Percentiles rank a stretch among this genome's conserved stretches.
phyloP scores from a whole-genome alignment of 768 basidiomycete species.

The Phaffia tasmanica region DNA sequence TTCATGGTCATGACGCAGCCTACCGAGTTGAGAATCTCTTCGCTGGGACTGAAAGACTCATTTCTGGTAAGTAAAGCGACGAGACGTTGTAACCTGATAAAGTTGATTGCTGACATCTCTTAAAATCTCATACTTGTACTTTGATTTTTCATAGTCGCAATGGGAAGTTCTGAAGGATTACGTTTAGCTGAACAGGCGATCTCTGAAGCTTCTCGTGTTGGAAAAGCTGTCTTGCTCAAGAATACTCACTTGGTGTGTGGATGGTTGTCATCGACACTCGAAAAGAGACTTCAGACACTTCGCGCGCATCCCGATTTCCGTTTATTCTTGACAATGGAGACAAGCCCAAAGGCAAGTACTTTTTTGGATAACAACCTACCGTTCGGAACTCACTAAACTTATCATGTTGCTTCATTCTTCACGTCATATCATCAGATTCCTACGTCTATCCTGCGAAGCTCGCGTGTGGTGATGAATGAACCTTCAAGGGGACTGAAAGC shows the following conservation, averaged over 20 bases:
- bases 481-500: conserved; percentile 95
- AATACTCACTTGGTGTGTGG: conserved; percentile 92
- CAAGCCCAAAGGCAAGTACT: conserved; percentile 39
- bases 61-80: conserved; percentile 10
- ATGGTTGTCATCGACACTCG: conserved; percentile 80
- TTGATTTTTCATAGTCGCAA: conserved; percentile 54
- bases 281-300: conserved; percentile 89
- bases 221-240: conserved; percentile 92
- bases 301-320: conserved; percentile 85
- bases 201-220: conserved; percentile 77
- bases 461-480: conserved; percentile 96
- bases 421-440: conserved; percentile 42
- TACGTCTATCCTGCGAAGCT: conserved; percentile 90
- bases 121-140: neutral
- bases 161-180: conserved; percentile 99
- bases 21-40: conserved; percentile 85
- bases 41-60: conserved; percentile 35
- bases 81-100: neutral
- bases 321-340: conserved; percentile 96
- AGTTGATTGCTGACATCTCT: neutral
- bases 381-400: neutral
- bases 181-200: conserved; percentile 92
- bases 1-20: conserved; percentile 96
- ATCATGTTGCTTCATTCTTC: neutral
- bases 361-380: neutral